A percentile compares a stretch with the other conserved stretches of the same genome.
Conservation (phyloP, 345 rosid species). For the Geranium brycei region DNA sequence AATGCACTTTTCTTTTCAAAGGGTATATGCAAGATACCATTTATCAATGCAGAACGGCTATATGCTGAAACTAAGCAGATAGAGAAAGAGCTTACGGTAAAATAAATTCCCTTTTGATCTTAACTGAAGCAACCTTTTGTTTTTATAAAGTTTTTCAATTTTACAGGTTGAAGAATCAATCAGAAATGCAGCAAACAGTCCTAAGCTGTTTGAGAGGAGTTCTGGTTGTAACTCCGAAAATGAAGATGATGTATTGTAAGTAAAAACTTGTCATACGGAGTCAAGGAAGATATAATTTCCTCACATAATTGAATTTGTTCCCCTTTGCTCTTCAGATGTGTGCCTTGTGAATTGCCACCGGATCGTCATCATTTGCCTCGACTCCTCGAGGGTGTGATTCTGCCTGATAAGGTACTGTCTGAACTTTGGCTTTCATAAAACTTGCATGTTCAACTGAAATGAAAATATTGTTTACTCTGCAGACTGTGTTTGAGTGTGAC, state of each 20-base stretch:
- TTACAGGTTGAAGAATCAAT: neutral
- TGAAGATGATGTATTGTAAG: neutral
- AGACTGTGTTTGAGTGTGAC: conserved; percentile 11
- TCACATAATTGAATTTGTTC: neutral
- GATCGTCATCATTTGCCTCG: neutral
- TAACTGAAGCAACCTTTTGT: too few relatives aligned
- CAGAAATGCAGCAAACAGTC: neutral
- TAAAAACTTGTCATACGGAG: neutral
- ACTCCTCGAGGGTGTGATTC: neutral
- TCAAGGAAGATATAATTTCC: neutral
- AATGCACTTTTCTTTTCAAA: neutral
- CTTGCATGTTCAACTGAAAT: too few relatives aligned
- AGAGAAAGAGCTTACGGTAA: conserved; percentile 13
- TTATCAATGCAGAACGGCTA: conserved; percentile 17
- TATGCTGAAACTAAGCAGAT: conserved; percentile 1
- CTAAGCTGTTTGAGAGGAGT: neutral
- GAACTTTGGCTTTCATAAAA: neutral
- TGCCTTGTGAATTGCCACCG: neutral
- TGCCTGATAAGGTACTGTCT: neutral
- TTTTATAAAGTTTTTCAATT: too few relatives aligned
- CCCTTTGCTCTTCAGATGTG: neutral
- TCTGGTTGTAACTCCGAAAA: neutral
- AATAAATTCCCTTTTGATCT: neutral
- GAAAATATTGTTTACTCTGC: neutral
- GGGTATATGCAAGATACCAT: conserved; percentile 21